Conservation (phyloP, 2,329 filamentous ascomycete genomes). For the Macrophomina phaseolina region DNA sequence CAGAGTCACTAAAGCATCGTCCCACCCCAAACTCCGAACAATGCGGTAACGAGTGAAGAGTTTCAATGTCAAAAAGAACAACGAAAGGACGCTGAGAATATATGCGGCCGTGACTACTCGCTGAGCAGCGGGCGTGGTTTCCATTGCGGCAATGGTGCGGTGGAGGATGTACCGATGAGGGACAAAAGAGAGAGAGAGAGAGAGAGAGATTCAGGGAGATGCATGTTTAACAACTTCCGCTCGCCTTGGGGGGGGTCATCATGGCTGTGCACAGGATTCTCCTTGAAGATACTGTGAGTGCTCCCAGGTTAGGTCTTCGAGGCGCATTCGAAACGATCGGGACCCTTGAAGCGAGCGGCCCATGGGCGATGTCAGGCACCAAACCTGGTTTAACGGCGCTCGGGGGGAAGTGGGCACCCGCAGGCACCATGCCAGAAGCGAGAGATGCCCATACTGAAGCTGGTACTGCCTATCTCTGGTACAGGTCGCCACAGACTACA, state of each 20-base stretch:
- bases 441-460: background rate
- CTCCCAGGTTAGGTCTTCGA: background rate
- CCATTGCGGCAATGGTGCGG: background rate
- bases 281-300: background rate
- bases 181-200: background rate
- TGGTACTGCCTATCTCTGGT: conserved; percentile 1
- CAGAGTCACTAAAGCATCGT: conserved; percentile 7
- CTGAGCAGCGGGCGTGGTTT: background rate
- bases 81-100: background rate
- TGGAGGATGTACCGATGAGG: background rate
- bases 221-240: conserved; percentile 1
- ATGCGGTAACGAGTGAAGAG: conserved; percentile 11
- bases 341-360: background rate
- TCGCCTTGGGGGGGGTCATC: background rate
- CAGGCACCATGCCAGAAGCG: background rate
- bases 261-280: background rate
- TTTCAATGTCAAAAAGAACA: conserved; percentile 17
- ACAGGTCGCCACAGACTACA: background rate
- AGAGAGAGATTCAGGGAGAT: background rate
- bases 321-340: background rate
- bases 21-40: conserved; percentile 13
- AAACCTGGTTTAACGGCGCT: background rate
- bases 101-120: background rate
- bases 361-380: background rate
- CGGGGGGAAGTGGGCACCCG: background rate